Conservation (phyloP, 1,284 basidiomycete species). For the Cerrena zonata region DNA sequence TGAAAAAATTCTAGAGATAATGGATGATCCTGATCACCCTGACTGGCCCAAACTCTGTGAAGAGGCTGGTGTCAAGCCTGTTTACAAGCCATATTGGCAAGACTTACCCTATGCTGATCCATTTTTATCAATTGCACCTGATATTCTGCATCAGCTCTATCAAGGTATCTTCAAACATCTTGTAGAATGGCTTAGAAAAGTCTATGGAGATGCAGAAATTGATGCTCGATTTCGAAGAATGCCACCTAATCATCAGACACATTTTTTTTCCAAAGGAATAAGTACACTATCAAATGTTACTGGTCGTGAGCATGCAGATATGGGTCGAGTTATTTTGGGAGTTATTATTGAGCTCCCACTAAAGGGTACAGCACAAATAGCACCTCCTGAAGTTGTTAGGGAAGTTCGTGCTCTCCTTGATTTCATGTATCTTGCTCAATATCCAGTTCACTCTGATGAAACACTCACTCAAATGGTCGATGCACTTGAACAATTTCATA, state of each 20-base stretch:
- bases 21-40: constrained; percentile 2
- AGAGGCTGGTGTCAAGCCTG: constrained; percentile 11
- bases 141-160: constrained; percentile 39
- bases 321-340: constrained; percentile 18
- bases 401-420: constrained; percentile 20
- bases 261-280: constrained; percentile 22
- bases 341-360: constrained; percentile 11
- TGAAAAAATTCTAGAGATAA: constrained; percentile 6
- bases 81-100: constrained; percentile 33
- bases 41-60: constrained; percentile 10
- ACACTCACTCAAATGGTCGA: constrained; percentile 19
- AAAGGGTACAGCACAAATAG: neutral
- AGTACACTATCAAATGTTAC: constrained; percentile 15
- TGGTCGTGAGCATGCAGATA: constrained; percentile 19
- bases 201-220: constrained; percentile 13
- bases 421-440: constrained; percentile 24
- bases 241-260: constrained; percentile 17
- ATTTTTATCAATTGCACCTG: constrained; percentile 32
- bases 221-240: constrained; percentile 17
- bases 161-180: constrained; percentile 31
- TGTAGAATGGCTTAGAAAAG: constrained; percentile 19
- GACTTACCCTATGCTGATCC: constrained; percentile 33
- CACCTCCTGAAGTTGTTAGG: constrained; percentile 3
- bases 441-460: constrained; percentile 19
- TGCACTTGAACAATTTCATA: constrained; percentile 23